Base-by-base conservation (phyloP, 1,284 basidiomycete species). In the Lentinus polychrous region DNA sequence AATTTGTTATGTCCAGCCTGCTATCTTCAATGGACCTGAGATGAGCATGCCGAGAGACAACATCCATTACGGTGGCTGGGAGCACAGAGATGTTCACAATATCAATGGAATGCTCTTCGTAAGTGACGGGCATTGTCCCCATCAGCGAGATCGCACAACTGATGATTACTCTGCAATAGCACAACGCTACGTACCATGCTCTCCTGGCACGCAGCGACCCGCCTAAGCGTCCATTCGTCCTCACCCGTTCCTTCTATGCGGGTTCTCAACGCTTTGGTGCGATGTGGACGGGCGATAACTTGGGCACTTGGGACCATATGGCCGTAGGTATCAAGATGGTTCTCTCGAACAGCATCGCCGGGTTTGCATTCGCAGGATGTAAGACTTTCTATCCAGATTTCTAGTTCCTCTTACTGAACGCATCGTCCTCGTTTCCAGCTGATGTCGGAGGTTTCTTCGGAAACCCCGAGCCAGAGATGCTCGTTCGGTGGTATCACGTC, bases 371-470 rank as follows among this genome's bases (percentile, higher is more conserved):
- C 65, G 78, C 83, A 45, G 96, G 96, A 54, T 86, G 91, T 93
- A 64, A 61, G 89, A n/a, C n/a, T 63, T 37, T 24, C 33, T n/a
- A n/a, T n/a, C n/a, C n/a, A n/a, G n/a, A n/a, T n/a, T 46, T 51
- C 33, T 49, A 49, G 45, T 24, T 15, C 23, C 32, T 39, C 8
- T 37, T 24, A 8, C 17, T 7, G 4, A 20, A 24, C 23, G 37
- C 14, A 6, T 14, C 35, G 17, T 17, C 43, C 50, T 54, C 27
- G n/a, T 27, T 33, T 52, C 6, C 57, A 94, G 91, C 95, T 50
- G 95, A 99, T 61, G 91, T 98, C 43, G 94, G 95, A 35, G 95
- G 95, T 14, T 99, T 98, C 83, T 99, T 99, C 63, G 95, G 95
- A 43, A 96, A 99, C 66, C 95, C 96, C 0, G 79, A 86, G 35